phyloP scores from a whole-genome alignment of 2,329 filamentous ascomycete species.

The Lasiodiplodia citricola region DNA sequence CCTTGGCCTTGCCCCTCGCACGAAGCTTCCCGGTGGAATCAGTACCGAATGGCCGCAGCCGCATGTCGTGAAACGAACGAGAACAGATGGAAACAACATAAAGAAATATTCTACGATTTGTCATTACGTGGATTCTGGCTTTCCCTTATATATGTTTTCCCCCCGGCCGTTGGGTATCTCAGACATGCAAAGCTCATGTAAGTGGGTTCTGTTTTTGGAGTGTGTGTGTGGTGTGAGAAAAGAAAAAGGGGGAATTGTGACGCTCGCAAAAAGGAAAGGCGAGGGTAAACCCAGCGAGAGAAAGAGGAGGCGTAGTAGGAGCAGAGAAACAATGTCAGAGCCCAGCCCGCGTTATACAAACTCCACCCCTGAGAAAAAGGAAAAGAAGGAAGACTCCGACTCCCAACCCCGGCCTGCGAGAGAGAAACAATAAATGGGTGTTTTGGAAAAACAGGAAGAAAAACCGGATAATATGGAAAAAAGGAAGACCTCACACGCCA shows the following conservation, averaged over 20 bases:
- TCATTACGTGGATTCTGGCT: slow-evolving; percentile 12
- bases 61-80: neutral
- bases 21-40: neutral
- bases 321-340: neutral
- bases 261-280: neutral
- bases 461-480: neutral
- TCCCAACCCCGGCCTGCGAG: slow-evolving; percentile 10
- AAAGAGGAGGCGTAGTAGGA: neutral
- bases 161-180: slow-evolving; percentile 20
- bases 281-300: neutral
- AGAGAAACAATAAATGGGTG: neutral
- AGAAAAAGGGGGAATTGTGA: neutral
- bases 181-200: slow-evolving; percentile 17
- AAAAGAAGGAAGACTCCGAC: neutral
- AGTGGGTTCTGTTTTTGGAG: neutral
- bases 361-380: neutral
- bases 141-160: neutral
- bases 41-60: neutral
- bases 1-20: too few relatives aligned
- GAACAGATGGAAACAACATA: neutral
- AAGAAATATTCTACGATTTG: slow-evolving; percentile 8
- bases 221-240: neutral
- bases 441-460: neutral
- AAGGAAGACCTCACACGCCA: neutral
- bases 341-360: neutral